These are phyloP conservation scores for Macrotyloma uniflorum DNA, from an alignment of 306 rosid genomes.

Conservation along the genomic window DNA sequence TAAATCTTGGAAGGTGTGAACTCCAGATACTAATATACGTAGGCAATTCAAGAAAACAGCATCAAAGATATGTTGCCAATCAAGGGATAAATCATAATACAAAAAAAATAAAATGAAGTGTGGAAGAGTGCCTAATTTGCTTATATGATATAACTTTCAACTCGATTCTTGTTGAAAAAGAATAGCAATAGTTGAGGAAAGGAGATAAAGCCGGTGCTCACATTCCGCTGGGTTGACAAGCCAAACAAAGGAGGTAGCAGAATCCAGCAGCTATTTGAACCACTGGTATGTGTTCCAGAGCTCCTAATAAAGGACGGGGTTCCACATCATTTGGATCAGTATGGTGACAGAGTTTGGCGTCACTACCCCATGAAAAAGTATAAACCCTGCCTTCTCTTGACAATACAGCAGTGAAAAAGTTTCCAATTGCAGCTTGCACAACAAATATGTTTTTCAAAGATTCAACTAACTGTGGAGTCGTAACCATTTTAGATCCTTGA, in stretches of 20 bases:
- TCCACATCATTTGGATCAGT: conserved; percentile 70
- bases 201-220: conserved; percentile 45
- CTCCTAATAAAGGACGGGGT: conserved; percentile 77
- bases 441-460: conserved; percentile 73
- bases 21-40: background rate
- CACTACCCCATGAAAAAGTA: conserved; percentile 83
- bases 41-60: background rate
- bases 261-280: conserved; percentile 91
- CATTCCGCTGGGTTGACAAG: conserved; percentile 81
- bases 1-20: background rate
- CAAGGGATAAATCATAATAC: background rate
- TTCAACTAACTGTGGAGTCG: conserved; percentile 67
- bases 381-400: conserved; percentile 87
- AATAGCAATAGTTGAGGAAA: background rate
- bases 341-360: conserved; percentile 70
- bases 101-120: background rate
- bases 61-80: background rate
- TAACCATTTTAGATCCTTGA: conserved; percentile 54
- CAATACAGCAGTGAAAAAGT: conserved; percentile 77
- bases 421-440: conserved; percentile 90
- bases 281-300: conserved; percentile 72
- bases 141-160: background rate
- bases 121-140: background rate
- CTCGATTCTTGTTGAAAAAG: background rate
- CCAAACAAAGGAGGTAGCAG: conserved; percentile 88